These are phyloP conservation scores for Ophiostoma sp. DNA, from an alignment of 2,329 filamentous ascomycete genomes.

Conservation along the genomic window DNA sequence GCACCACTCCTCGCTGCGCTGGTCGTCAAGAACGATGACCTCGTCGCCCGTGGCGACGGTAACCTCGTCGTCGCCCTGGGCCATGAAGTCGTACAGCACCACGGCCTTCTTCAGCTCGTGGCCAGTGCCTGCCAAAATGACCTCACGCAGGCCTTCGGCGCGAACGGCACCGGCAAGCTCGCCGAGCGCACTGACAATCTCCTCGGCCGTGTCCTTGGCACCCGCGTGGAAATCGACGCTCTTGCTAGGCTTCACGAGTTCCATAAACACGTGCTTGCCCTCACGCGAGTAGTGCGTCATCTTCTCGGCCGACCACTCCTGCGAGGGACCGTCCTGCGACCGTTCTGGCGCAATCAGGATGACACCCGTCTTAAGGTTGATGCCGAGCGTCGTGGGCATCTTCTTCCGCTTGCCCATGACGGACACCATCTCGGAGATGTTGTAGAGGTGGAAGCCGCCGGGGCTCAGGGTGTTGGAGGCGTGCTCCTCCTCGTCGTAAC, in stretches of 20 bases:
- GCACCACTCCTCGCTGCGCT: constrained; percentile 97
- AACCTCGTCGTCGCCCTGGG: constrained; percentile 94
- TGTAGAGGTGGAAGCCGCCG: constrained; percentile 89
- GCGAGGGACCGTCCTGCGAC: constrained; percentile 75
- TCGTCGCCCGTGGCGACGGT: constrained; percentile 89
- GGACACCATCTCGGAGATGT: constrained; percentile 97
- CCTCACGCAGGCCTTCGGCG: constrained; percentile 81
- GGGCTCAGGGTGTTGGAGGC: constrained; percentile 52
- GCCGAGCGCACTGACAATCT: constrained; percentile 84
- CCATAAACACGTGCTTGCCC: constrained; percentile 96
- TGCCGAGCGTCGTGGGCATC: constrained; percentile 95
- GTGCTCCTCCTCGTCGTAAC: constrained; percentile 39
- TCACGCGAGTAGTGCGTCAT: constrained; percentile 98
- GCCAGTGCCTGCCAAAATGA: constrained; percentile 76
- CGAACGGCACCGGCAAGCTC: constrained; percentile 84
- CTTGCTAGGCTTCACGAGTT: constrained; percentile 87
- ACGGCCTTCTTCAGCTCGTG: constrained; percentile 74
- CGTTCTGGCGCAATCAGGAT: constrained; percentile 91
- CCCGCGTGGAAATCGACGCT: constrained; percentile 96
- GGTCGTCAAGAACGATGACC: constrained; percentile 84
- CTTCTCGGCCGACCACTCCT: constrained; percentile 92
- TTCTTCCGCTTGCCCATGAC: constrained; percentile 96
- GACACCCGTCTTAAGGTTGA: constrained; percentile 82
- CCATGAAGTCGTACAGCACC: constrained; percentile 93
- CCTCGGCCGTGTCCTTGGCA: constrained; percentile 92